Evolutionary conservation across 2,329 filamentous ascomycete genomes (phyloP), one percentile per base, ranked within the genome.

Genomic region (Calonectria pauciramosa): DNA sequence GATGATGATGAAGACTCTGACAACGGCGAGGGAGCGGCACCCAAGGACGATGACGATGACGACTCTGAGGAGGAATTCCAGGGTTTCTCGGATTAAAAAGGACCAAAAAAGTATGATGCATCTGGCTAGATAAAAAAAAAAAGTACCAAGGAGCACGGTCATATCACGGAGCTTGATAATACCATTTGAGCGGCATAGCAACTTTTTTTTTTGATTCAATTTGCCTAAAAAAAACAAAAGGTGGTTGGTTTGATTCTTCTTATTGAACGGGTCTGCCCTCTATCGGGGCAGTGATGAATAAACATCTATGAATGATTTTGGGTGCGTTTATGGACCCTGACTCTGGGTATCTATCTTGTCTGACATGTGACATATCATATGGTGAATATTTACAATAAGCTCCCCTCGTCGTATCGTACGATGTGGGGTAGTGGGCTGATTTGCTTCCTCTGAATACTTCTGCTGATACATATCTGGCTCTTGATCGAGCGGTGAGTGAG

Each of bases 51-150:
- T 1, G 84, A 82, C 4, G 84, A 82, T 1, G 83, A 82, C 11
- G 85, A 81, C 38, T 82, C 80, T 23, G 79, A 79, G 74, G 36
- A 91, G 70, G 90, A 90, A 78, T 93, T 92, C 80, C 85, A 90
- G 69, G 91, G 90, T 4, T 93, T 93, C 78, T 90, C 91, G 14
- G 85, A 85, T 66, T 51, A 77, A 41, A 82, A 80, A 20, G 85
- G 85, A 23, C 13, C 13, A 54, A 14, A 60, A 86, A 84, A 60
- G 10, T 4, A 36, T 14, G 28, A 64, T 68, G 86, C 87, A 44
- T 87, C 82, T 44, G 82, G 86, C 59, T 84, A 79, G 66, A 74
- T 71, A 54, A 56, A 76, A 23, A 38, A 20, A 63, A 60, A 41
- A 32, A n/a, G n/a, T n/a, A n/a, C n/a, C 30, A 65, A 41, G 30